These are phyloP conservation scores for Aspergillus niger DNA, from an alignment of 2,329 filamentous ascomycete genomes.

Conservation along the genomic window DNA sequence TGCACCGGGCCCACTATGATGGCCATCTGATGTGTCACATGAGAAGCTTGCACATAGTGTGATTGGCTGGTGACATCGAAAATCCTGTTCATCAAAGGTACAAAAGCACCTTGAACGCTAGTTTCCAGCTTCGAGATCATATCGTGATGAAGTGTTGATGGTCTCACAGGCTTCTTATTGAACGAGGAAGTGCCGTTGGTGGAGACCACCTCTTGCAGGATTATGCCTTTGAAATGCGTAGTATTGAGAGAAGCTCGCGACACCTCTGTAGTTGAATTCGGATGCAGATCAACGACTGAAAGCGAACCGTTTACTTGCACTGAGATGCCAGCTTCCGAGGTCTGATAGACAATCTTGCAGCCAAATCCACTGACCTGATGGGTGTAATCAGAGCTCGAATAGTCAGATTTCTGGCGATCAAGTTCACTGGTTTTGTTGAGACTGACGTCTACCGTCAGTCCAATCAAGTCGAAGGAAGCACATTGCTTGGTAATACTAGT, in stretches of 20 bases:
- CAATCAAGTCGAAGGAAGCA: slow-evolving; percentile 3
- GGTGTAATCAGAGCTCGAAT: background rate
- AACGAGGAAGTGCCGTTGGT: background rate
- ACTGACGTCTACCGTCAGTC: background rate
- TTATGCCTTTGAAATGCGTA: slow-evolving; percentile 3
- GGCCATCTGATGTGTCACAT: slow-evolving; percentile 6
- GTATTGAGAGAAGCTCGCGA: slow-evolving; percentile 1
- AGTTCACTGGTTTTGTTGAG: background rate
- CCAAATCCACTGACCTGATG: slow-evolving; percentile 9
- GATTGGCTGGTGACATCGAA: slow-evolving; percentile 6
- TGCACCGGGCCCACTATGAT: slow-evolving; percentile 1
- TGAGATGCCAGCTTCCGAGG: slow-evolving; percentile 1
- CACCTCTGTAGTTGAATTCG: background rate
- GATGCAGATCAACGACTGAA: background rate
- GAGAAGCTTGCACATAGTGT: slow-evolving; percentile 3
- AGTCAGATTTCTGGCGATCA: background rate
- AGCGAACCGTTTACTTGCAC: slow-evolving; percentile 9
- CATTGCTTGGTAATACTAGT: background rate
- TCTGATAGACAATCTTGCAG: slow-evolving; percentile 7
- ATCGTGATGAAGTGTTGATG: background rate
- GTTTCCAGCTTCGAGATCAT: slow-evolving; percentile 2
- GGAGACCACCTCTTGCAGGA: background rate
- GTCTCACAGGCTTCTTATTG: background rate
- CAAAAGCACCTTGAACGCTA: slow-evolving; percentile 1
- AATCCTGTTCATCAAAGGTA: slow-evolving; percentile 11